phyloP scores from a whole-genome alignment of 768 basidiomycete genomes.

The Suillus subalutaceus region DNA sequence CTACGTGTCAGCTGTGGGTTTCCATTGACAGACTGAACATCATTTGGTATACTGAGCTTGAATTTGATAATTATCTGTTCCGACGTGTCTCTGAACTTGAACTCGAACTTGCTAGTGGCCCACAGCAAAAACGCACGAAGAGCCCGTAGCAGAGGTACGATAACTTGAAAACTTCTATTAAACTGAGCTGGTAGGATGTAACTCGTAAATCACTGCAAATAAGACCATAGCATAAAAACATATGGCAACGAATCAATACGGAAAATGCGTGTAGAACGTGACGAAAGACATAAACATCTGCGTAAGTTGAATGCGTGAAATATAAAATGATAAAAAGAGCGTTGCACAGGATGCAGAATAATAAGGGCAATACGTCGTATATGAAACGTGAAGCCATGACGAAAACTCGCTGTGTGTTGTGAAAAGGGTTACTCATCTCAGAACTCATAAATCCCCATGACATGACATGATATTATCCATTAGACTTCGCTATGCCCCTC shows the following conservation, averaged over 20 bases:
- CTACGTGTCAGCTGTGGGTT: not conserved
- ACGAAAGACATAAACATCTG: not conserved
- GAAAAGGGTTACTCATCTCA: constrained; percentile 2
- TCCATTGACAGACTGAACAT: not conserved
- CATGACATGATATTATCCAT: not conserved
- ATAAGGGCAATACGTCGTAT: constrained; percentile 1
- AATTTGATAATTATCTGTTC: too few relatives aligned
- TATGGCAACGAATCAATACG: not conserved
- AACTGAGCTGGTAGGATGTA: not conserved
- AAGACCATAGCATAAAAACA: not conserved
- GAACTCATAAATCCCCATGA: not conserved
- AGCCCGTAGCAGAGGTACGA: not conserved
- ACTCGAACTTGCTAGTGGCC: not conserved
- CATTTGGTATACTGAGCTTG: too few relatives aligned
- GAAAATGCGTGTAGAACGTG: constrained; percentile 1
- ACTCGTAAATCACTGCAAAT: not conserved
- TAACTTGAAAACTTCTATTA: not conserved
- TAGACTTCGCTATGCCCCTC: constrained; percentile 28
- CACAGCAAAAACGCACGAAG: not conserved
- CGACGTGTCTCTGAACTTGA: too few relatives aligned
- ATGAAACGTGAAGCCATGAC: not conserved
- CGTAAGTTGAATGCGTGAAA: not conserved
- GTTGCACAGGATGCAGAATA: not conserved
- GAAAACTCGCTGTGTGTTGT: not conserved
- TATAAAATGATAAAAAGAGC: constrained; percentile 4